phyloP scores from a whole-genome alignment of 352 stramenopile species.

The Phytophthora fragariae region DNA sequence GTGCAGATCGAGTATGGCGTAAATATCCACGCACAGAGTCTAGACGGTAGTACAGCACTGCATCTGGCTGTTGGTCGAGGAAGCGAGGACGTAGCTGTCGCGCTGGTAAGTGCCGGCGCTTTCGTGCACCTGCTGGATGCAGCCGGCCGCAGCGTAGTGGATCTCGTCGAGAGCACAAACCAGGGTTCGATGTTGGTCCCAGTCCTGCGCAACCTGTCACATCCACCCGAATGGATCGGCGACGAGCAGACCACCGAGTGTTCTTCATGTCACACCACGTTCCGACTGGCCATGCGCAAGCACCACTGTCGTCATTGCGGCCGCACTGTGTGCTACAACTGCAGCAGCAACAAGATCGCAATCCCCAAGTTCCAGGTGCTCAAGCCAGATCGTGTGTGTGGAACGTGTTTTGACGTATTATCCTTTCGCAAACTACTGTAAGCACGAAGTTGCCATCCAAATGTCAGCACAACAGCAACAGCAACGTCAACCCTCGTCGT shows the following conservation, averaged over 20 bases:
- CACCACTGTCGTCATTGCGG: slow-evolving; percentile 88
- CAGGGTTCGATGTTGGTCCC: slow-evolving; percentile 84
- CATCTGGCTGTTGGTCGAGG: slow-evolving; percentile 81
- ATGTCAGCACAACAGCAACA: not conserved
- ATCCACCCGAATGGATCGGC: slow-evolving; percentile 63
- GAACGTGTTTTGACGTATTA: slow-evolving; percentile 86
- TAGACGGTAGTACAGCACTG: slow-evolving; percentile 86
- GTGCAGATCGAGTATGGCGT: slow-evolving; percentile 79
- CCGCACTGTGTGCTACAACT: slow-evolving; percentile 88
- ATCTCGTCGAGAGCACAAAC: slow-evolving; percentile 83
- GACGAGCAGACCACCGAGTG: slow-evolving; percentile 81
- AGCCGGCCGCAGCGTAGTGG: slow-evolving; percentile 84
- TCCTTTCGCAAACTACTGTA: slow-evolving; percentile 85
- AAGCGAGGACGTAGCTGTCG: slow-evolving; percentile 75
- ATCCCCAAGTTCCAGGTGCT: slow-evolving; percentile 87
- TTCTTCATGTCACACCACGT: slow-evolving; percentile 73
- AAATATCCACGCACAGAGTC: slow-evolving; percentile 82
- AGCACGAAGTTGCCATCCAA: slow-evolving; percentile 7
- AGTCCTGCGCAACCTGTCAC: slow-evolving; percentile 79
- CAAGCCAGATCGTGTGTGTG: slow-evolving; percentile 79
- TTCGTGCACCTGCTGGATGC: slow-evolving; percentile 84
- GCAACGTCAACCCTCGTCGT: not conserved
- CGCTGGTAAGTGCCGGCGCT: slow-evolving; percentile 76
- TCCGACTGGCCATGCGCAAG: slow-evolving; percentile 86
- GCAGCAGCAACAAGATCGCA: slow-evolving; percentile 84